Evolutionary conservation across 1,284 basidiomycete genomes (phyloP).

Genomic region (Thelephora terrestris): DNA sequence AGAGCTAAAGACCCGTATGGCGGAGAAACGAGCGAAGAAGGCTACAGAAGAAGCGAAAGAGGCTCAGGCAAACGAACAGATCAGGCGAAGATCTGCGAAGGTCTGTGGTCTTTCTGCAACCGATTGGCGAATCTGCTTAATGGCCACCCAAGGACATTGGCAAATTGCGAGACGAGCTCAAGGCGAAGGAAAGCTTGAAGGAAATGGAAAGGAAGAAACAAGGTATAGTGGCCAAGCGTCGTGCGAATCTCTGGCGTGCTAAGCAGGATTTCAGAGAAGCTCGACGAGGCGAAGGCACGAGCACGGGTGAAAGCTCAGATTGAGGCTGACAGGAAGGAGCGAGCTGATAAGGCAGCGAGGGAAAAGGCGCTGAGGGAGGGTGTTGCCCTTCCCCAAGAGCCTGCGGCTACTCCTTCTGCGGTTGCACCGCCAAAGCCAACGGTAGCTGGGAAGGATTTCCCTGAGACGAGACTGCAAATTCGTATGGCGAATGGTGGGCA

Average conservation of each 20-base stretch:
- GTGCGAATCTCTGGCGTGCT: neutral
- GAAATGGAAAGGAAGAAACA: conserved; percentile 71
- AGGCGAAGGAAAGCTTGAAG: conserved; percentile 70
- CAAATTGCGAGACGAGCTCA: conserved; percentile 67
- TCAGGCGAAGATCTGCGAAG: conserved; percentile 79
- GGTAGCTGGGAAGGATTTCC: conserved; percentile 63
- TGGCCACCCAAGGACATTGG: conserved; percentile 45
- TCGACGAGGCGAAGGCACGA: conserved; percentile 75
- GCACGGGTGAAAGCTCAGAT: conserved; percentile 87
- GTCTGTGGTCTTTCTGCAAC: conserved; percentile 26
- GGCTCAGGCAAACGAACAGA: conserved; percentile 65
- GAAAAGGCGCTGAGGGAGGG: conserved; percentile 88
- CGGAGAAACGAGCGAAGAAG: conserved; percentile 64
- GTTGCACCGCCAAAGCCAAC: conserved; percentile 27
- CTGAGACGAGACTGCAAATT: conserved; percentile 80
- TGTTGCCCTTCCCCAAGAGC: conserved; percentile 29
- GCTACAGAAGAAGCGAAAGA: conserved; percentile 64
- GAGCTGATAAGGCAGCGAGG: conserved; percentile 78
- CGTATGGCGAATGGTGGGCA: conserved; percentile 70
- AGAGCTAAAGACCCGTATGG: conserved; percentile 73
- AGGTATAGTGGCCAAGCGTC: conserved; percentile 34
- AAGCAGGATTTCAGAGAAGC: conserved; percentile 56
- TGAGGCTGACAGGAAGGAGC: conserved; percentile 82
- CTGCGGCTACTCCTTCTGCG: conserved; percentile 19
- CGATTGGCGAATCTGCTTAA: conserved; percentile 2